Percentiles rank a stretch among this genome's conserved stretches.
These are phyloP conservation scores for Triticum timopheevii DNA, from an alignment of 176 grass and related monocot genomes.

Conservation along the genomic window DNA sequence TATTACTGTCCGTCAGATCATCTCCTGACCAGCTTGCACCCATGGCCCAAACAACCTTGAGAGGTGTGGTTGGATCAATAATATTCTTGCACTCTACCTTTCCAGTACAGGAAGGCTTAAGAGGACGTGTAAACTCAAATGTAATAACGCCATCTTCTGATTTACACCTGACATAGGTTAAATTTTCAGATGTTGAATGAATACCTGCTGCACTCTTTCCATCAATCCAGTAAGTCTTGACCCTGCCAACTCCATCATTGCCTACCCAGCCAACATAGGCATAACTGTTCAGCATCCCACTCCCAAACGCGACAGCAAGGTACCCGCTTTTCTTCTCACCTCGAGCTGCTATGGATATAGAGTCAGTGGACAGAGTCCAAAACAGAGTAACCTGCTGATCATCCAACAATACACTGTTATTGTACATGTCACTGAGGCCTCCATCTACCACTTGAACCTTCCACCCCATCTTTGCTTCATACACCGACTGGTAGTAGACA, in stretches of 20 bases:
- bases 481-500: slow-evolving; percentile 86
- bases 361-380: slow-evolving; percentile 63
- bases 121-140: slow-evolving; percentile 79
- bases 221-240: slow-evolving; percentile 79
- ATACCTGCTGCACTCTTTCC: slow-evolving; percentile 57
- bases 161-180: slow-evolving; percentile 65
- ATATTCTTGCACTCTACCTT: slow-evolving; percentile 70
- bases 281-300: slow-evolving; percentile 67
- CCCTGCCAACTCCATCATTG: slow-evolving; percentile 58
- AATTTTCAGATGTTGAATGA: slow-evolving; percentile 67
- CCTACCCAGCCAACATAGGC: slow-evolving; percentile 79
- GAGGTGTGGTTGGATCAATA: slow-evolving; percentile 76
- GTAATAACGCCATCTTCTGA: slow-evolving; percentile 80
- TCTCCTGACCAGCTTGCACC: slow-evolving; percentile 67
- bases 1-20: slow-evolving; percentile 60
- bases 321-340: slow-evolving; percentile 72
- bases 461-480: slow-evolving; percentile 95
- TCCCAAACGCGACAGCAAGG: slow-evolving; percentile 75
- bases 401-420: slow-evolving; percentile 65
- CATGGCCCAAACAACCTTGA: slow-evolving; percentile 93
- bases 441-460: slow-evolving; percentile 88
- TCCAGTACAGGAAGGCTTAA: slow-evolving; percentile 59
- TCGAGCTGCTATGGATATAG: slow-evolving; percentile 75
- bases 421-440: slow-evolving; percentile 90
- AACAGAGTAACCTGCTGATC: slow-evolving; percentile 76